Base-by-base conservation (phyloP, 2,329 filamentous ascomycete genomes). In the Sclerotinia nivalis region DNA sequence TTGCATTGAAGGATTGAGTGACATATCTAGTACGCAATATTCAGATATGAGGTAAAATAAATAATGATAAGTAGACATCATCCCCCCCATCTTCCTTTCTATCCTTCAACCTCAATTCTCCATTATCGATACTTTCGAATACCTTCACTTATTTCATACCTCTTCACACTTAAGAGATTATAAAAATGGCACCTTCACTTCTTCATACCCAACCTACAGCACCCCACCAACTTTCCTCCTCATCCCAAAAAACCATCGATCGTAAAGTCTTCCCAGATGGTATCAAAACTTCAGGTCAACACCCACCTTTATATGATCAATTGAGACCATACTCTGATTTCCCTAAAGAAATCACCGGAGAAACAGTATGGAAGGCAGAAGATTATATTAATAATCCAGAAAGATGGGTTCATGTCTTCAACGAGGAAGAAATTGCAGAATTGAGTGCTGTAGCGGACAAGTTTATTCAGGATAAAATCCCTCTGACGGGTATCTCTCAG, bases 341-440 rank as follows among this genome's bases (percentile, higher is more conserved):
- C 76, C 92, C 92, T 56, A 86, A 87, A 71, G 81, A 89, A 71
- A 93, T 94, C 78, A 84, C 84, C 0, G 91, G 91, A 15, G 86
- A 87, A 0, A 94, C 91, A 0, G 87, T 92, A 43, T 96, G 92
- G 92, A 84, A 85, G 68, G 84, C 76, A n/a, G 76, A 78, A 49
- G 76, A 78, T 58, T 79, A 78, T 71, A 71, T 65, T 8, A 73
- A 77, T 56, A 78, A 76, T 59, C 76, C 75, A 3, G 76, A 79
- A 69, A 68, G 85, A 78, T 95, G 92, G 92, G 89, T 89, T 7
- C 91, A 93, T 80, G 81, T 81, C 10, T 92, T 94, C 77, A 89
- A 85, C 0, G 79, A 83, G 0, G 84, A 87, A 2, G 91, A 95
- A 79, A 82, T 93, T 28, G 80, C 82, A 13, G 92, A 94, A 77